Base-by-base conservation (phyloP, 192 early-diverging fungal genomes). In the Entomortierella chlamydospora region DNA sequence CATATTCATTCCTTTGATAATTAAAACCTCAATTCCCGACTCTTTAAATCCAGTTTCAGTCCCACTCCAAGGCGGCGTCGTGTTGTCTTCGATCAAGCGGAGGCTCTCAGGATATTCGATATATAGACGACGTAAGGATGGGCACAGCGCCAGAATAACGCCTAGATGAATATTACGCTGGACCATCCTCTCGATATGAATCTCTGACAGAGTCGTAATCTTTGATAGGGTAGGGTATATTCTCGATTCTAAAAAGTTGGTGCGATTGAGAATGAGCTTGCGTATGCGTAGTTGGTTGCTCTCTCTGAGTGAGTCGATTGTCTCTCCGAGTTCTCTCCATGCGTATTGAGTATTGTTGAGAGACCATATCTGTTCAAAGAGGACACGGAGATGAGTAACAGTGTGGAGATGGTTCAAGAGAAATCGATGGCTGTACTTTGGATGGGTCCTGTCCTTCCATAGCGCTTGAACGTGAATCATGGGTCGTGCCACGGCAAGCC, bases 211-310 rank as follows among this genome's bases (percentile, higher is more conserved):
- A 6, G 61, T 63, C 0, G 61, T 63, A 20, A 63, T 51, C 12
- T 49, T 63, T 8, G 61, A 47, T 11, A 63, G 22, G 9, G 51
- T 63, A 13, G 45, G 29, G 15, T 63, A 63, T 2, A 63, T 52
- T 47, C 61, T 63, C 11, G 61, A 63, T 31, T 63, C 61, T 5
- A 63, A 12, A 50, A 63, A 63, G 31, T 52, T 63, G 49, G 18
- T 47, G 0, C 61, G 26, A 22, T 63, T 47, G 43, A 63, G 25
- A 12, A 50, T 47, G 9, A 63, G 61, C 18, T 52, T 18, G 26
- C 47, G 15, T 29, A 63, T 63, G 7, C 30, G 47, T 2, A 63
- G 47, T n/a, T 52, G 45, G 7, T 49, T 49, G 6, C n/a, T 13
- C 7, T 33, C 5, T 15, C 31, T 30, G 12, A 63, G 61, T 9